Evolutionary conservation across 2,329 filamentous ascomycete genomes (phyloP), one percentile per base, ranked within the genome.

Genomic region (Monilinia fructigena): DNA sequence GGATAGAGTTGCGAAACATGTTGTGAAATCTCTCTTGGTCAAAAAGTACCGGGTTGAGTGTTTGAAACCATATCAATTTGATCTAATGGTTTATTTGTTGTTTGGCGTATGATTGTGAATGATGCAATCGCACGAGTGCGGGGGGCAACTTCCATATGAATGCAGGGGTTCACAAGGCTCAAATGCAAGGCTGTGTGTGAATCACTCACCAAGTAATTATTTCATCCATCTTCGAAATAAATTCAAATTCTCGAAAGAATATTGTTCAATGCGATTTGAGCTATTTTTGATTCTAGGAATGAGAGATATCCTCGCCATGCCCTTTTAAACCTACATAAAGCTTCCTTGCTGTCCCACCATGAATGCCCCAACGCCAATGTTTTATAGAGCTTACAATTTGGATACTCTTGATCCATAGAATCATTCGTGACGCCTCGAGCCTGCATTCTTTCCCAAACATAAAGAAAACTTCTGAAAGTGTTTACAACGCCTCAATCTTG

Each of bases 1-100:
- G 61, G 55, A 70, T 28, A 35, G 53, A 26, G 14, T 42, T 61
- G 16, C 64, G 70, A 50, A 73, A 65, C 67, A 73, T 72, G 11
- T 59, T 65, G 59, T 6, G 14, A 31, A 35, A 62, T 26, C 20
- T 18, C 20, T 18, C 18, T 7, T 35, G 14, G 5, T 53, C 28
- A 50, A 50, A 12, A 26, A 50, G 56, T n/a, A 35, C 28, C 4
- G 20, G 10, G 16, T 18, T n/a, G 23, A 50, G 28, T 5, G 47
- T 7, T 38, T 35, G 31, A 8, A 7, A 35, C 7, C 31, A 35
- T 35, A 8, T 59, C 6, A 20, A 48, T 59, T 5, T 26, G 42
- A 28, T 35, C 35, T 48, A 26, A 18, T 35, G 6, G 28, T 2
- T 28, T 28, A 28, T 16, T 60, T 50, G 66, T 63, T 11, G 62